Percentiles rank a stretch among this genome's conserved stretches.
Evolutionary conservation across 1,139 yeast species (phyloP).

Genomic region (Yamadazyma diospyri): DNA sequence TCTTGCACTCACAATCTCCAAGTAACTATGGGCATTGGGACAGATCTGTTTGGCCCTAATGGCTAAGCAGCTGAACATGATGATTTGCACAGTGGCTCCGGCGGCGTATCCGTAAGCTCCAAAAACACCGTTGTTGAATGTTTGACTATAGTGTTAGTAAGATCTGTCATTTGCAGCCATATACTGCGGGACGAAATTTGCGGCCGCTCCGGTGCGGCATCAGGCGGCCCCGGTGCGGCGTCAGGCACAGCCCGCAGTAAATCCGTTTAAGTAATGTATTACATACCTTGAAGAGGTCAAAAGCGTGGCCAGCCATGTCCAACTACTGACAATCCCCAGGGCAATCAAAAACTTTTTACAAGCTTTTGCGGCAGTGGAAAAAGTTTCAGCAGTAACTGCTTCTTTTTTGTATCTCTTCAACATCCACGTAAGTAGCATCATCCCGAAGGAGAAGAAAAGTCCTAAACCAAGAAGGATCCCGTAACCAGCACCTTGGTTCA

Average conservation of each 20-base stretch:
- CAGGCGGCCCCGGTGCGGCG: no score
- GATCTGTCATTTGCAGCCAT: no score
- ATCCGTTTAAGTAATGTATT: no score
- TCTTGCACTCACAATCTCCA: conserved; percentile 50
- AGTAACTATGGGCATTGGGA: conserved; percentile 56
- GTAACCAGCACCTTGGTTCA: conserved; percentile 82
- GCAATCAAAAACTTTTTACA: conserved; percentile 80
- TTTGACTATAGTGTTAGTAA: no score
- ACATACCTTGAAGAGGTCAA: conserved; percentile 72
- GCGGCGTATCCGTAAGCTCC: conserved; percentile 49
- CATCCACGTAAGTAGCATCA: conserved; percentile 70
- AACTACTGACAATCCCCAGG: conserved; percentile 83
- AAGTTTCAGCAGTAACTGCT: conserved; percentile 83
- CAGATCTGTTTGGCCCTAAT: conserved; percentile 55
- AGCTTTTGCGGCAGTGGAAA: conserved; percentile 82
- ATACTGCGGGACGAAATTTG: no score
- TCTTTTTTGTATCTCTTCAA: conserved; percentile 76
- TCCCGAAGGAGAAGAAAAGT: conserved; percentile 71
- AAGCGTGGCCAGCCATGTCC: conserved; percentile 94
- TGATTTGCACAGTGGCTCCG: conserved; percentile 53
- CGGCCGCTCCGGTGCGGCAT: no score
- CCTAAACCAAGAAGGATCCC: conserved; percentile 90
- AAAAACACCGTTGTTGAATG: conserved; percentile 71
- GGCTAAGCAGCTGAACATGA: conserved; percentile 50
- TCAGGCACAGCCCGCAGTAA: no score